Evolutionary conservation across 352 stramenopile species (phyloP).

Genomic region (Globisporangium middletonii): DNA sequence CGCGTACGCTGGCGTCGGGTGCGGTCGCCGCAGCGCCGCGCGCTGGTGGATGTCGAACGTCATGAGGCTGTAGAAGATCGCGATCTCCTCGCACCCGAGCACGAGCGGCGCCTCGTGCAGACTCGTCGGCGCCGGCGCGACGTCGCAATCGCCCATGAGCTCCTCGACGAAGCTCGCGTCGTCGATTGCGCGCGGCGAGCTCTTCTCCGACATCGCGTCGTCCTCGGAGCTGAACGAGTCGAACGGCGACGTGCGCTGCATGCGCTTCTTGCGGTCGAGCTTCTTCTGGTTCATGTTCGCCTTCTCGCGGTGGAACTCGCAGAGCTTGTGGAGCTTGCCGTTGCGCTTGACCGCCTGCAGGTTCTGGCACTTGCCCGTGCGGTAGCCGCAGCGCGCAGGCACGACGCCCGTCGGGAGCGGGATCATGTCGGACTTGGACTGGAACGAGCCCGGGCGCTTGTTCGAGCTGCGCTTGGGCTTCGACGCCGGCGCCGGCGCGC

Average conservation of each 20-base stretch:
- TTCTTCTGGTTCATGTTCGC: constrained; percentile 86
- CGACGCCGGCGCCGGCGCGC: constrained; percentile 1
- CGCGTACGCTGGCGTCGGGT: constrained; percentile 2
- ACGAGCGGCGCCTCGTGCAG: constrained; percentile 57
- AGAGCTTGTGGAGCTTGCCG: constrained; percentile 80
- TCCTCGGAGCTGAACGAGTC: constrained; percentile 34
- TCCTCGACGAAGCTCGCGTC: constrained; percentile 13
- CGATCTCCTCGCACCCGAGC: constrained; percentile 58
- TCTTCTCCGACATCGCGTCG: constrained; percentile 23
- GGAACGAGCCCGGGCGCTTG: constrained; percentile 9
- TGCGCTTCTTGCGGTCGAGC: constrained; percentile 79
- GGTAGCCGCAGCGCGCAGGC: constrained; percentile 64
- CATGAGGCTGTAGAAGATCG: constrained; percentile 80
- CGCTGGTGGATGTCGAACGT: constrained; percentile 45
- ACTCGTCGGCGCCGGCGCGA: constrained; percentile 35
- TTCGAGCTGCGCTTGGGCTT: constrained; percentile 8
- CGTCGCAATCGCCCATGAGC: constrained; percentile 10
- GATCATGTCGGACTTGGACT: constrained; percentile 14
- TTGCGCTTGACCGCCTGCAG: constrained; percentile 78
- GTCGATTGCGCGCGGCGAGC: constrained; percentile 52
- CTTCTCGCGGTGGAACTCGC: constrained; percentile 80
- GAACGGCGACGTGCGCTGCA: constrained; percentile 47
- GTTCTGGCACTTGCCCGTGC: constrained; percentile 78
- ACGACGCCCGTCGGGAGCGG: constrained; percentile 17
- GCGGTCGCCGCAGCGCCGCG: constrained; percentile 8